Evolutionary conservation across 768 basidiomycete species (phyloP).

Genomic region (Lactarius psammicola): DNA sequence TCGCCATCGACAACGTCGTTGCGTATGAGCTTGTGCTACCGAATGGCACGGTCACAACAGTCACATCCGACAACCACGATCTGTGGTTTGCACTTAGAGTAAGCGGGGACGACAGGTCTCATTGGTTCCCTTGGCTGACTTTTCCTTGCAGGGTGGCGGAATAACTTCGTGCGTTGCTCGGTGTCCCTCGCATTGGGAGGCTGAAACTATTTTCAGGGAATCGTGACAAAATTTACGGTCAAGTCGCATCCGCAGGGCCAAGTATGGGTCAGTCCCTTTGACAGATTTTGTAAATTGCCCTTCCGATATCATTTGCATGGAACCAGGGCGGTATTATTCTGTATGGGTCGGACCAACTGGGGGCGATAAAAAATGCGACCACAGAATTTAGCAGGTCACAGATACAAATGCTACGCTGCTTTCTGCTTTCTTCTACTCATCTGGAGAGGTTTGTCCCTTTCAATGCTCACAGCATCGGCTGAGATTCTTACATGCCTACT

Average conservation of each 20-base stretch:
- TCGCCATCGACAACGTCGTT: slow-evolving; percentile 29
- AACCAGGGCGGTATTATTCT: background rate
- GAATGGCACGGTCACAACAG: slow-evolving; percentile 25
- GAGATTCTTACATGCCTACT: slow-evolving; percentile 36
- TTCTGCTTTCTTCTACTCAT: background rate
- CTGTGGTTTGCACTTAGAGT: slow-evolving; percentile 25
- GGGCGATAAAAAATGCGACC: slow-evolving; percentile 17
- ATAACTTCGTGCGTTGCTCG: slow-evolving; percentile 20
- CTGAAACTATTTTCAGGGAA: slow-evolving; percentile 11
- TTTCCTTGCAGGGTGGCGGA: slow-evolving; percentile 17
- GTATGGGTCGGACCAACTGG: background rate
- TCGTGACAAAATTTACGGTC: slow-evolving; percentile 25
- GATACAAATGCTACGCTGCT: background rate
- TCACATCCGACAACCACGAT: slow-evolving; percentile 23
- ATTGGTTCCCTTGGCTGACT: background rate
- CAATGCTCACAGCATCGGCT: slow-evolving; percentile 30
- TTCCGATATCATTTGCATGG: background rate
- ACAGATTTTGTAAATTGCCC: background rate
- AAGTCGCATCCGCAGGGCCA: slow-evolving; percentile 18
- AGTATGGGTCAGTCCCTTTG: slow-evolving; percentile 18
- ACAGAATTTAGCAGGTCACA: background rate
- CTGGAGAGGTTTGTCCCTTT: slow-evolving; percentile 39
- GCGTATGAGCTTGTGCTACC: slow-evolving; percentile 31
- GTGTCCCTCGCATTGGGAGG: background rate
- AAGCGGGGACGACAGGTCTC: background rate